phyloP scores from a whole-genome alignment of 768 basidiomycete genomes.

The Mycena maculata region DNA sequence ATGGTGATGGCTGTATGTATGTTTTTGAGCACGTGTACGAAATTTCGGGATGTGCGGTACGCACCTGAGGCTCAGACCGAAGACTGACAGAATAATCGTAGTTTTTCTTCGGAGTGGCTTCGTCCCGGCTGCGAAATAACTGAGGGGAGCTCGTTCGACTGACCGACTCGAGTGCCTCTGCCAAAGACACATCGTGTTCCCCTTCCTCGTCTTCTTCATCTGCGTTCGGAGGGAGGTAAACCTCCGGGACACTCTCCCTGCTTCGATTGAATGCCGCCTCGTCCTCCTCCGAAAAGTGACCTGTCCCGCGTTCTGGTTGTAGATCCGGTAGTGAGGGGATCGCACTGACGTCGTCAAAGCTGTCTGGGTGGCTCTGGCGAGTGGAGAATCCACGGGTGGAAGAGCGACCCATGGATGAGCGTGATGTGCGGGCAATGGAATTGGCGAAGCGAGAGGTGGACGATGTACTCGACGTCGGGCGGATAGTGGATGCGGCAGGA shows the following conservation, averaged over 20 bases:
- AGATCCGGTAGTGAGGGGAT: constrained; percentile 66
- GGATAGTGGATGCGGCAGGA: constrained; percentile 64
- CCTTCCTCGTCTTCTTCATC: constrained; percentile 49
- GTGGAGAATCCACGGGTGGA: constrained; percentile 47
- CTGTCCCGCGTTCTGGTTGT: constrained; percentile 44
- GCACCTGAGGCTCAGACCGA: constrained; percentile 70
- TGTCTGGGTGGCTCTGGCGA: constrained; percentile 52
- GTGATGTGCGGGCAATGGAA: constrained; percentile 60
- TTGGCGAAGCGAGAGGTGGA: constrained; percentile 64
- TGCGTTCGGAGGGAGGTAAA: constrained; percentile 62
- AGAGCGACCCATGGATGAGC: constrained; percentile 48
- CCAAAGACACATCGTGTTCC: constrained; percentile 54
- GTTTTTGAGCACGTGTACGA: neutral
- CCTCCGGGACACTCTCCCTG: constrained; percentile 64
- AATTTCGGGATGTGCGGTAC: constrained; percentile 29
- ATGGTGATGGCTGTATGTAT: constrained; percentile 64
- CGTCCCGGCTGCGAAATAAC: constrained; percentile 50
- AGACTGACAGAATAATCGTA: constrained; percentile 71
- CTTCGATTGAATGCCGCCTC: constrained; percentile 54
- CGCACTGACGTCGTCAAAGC: constrained; percentile 67
- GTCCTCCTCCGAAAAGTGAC: constrained; percentile 50
- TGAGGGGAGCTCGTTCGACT: constrained; percentile 67
- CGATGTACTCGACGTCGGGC: constrained; percentile 57
- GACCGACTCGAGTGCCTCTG: constrained; percentile 68
- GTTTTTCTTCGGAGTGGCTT: constrained; percentile 62